Evolutionary conservation across 306 rosid genomes (phyloP), one percentile per base, ranked within the genome.

Genomic region (Castanopsis chinensis): DNA sequence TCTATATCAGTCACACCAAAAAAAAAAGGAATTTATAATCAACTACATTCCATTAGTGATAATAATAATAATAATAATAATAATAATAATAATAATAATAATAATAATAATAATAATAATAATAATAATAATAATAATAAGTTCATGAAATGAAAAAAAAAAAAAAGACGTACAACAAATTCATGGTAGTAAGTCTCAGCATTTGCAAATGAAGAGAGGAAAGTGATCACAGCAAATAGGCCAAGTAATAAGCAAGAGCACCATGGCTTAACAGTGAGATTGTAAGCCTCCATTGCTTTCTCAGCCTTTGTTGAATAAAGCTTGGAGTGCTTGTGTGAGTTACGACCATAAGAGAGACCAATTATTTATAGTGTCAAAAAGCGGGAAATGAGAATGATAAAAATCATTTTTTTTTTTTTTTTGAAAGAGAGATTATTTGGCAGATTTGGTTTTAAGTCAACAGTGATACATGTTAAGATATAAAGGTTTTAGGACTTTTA

Each of bases 151-250:
- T 64, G 54, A 64, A 61, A 33, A 35, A 23, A 49, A 53, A 61
- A 33, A 35, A 23, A 25, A 51, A 53, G 18, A 85, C 99, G 43
- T 84, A 94, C 98, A 23, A 91, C 87, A 85, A 94, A 94, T 74
- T 91, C 74, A 83, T 87, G 97, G 88, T 78, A 91, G 77, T 94
- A 97, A 83, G 73, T 72, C 81, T 88, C 88, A 32, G 90, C 78
- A 57, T 77, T 75, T 28, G 91, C 86, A 57, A 81, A 82, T 54
- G 80, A 57, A 77, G 89, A 79, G 14, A 83, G 76, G 51, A 86
- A 79, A 76, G 86, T 80, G 51, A 82, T 43, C 75, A 90, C 56
- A 63, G 74, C 84, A 6, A 91, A 69, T 41, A 85, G 57, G 75
- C 76, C 83, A 70, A 91, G 72, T 55, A 88, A 81, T 68, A 87